Base-by-base conservation (phyloP, 495 filamentous ascomycete genomes). In the Aspergillus conjunctus region DNA sequence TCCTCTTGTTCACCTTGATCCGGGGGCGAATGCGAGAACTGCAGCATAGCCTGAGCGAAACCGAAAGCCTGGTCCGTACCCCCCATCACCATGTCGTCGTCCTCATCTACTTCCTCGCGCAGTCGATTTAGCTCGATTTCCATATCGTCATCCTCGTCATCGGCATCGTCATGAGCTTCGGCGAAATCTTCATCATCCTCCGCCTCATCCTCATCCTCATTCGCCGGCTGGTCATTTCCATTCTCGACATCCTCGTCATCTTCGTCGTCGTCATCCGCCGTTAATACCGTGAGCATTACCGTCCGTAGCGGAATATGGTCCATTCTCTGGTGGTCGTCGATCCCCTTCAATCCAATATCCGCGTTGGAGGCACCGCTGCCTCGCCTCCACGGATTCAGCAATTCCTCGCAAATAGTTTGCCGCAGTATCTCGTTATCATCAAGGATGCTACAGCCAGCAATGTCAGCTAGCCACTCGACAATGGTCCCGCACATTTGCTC, bases 401-500 rank as follows among this genome's bases (percentile, higher is more conserved):
- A 80, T 74, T 98, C 93, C 69, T 97, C 89, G 66, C 94, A 98
- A 43, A 98, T 85, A 1, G 87, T 80, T 43, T 85, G 86, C 41
- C 91, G 84, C 57, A 98, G 80, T 37, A 96, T 87, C 58, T 92
- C 81, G 58, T 86, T 82, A 68, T 98, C 91, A 15, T 82, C 77
- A 12, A 93, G 91, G 50, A 93, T 87, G 66, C 86, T 91, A 71
- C 93, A 97, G 20, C 92, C 92, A 4, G 92, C 81, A 68, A 98
- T 95, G 75, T 98, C 95, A 21, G 85, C 80, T 3, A 98, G 83
- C 95, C 95, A 98, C 67, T 97, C 92, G 56, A 97, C 88, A 62
- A 98, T 95, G n/a, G 93, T 93, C 3, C 87, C 92, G 70, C 92
- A 96, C 94, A 98, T 98, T 71, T 97, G 90, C 75, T 98, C 94